Conservation (phyloP, 2,329 filamentous ascomycete genomes). For the Orbilia brochopaga region DNA sequence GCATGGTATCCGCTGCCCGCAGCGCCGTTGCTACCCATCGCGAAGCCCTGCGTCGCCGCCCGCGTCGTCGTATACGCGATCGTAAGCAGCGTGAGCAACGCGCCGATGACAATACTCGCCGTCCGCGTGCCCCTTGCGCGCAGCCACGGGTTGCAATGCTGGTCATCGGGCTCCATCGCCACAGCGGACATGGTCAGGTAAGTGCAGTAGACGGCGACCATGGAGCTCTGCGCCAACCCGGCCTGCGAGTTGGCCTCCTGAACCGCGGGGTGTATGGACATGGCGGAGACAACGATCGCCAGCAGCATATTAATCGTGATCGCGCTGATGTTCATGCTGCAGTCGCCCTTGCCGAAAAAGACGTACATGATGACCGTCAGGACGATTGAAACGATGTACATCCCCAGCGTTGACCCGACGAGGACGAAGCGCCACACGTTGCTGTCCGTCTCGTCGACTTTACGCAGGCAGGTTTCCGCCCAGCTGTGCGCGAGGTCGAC, state of each 20-base stretch:
- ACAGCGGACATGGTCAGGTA: slow-evolving; percentile 98
- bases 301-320: slow-evolving; percentile 92
- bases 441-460: slow-evolving; percentile 90
- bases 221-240: slow-evolving; percentile 93
- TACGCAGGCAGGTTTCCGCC: slow-evolving; percentile 92
- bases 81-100: slow-evolving; percentile 93
- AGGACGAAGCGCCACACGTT: slow-evolving; percentile 81
- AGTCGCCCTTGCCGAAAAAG: slow-evolving; percentile 83
- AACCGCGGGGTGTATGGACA: slow-evolving; percentile 87
- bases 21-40: slow-evolving; percentile 70
- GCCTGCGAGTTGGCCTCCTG: slow-evolving; percentile 93
- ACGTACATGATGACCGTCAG: slow-evolving; percentile 98
- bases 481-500: slow-evolving; percentile 96
- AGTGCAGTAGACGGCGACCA: slow-evolving; percentile 97
- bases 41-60: slow-evolving; percentile 87
- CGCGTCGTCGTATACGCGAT: slow-evolving; percentile 97
- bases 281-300: slow-evolving; percentile 76
- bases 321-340: slow-evolving; percentile 94
- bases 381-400: slow-evolving; percentile 87
- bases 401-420: slow-evolving; percentile 88
- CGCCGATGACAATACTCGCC: slow-evolving; percentile 88
- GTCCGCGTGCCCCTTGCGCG: slow-evolving; percentile 84
- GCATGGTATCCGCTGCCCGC: slow-evolving; percentile 62
- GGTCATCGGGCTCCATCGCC: slow-evolving; percentile 96
- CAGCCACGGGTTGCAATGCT: slow-evolving; percentile 89